phyloP scores from a whole-genome alignment of 495 filamentous ascomycete genomes.

The Daldinia caldariorum region DNA sequence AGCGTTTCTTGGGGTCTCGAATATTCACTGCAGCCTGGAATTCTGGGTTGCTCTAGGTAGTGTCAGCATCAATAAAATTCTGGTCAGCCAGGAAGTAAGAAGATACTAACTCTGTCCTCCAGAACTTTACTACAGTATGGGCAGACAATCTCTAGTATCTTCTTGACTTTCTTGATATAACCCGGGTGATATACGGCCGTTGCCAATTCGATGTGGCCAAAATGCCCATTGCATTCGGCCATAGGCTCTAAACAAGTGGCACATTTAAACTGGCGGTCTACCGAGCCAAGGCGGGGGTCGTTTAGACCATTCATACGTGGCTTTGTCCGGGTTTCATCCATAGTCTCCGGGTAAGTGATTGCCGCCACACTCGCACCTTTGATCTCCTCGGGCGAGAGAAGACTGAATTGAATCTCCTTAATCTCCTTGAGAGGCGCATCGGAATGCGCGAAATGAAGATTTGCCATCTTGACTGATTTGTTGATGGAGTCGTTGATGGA shows the following conservation, averaged over 20 bases:
- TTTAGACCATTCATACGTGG: slow-evolving; percentile 91
- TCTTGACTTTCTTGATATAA: slow-evolving; percentile 97
- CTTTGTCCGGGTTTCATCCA: slow-evolving; percentile 91
- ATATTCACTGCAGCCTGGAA: slow-evolving; percentile 82
- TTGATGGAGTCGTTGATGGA: not conserved
- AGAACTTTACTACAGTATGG: slow-evolving; percentile 97
- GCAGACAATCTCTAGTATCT: slow-evolving; percentile 96
- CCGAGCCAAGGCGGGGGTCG: slow-evolving; percentile 91
- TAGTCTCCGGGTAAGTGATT: slow-evolving; percentile 95
- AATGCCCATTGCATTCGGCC: slow-evolving; percentile 95
- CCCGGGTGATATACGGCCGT: slow-evolving; percentile 94
- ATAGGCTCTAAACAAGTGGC: slow-evolving; percentile 94
- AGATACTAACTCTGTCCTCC: slow-evolving; percentile 91
- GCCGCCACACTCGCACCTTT: slow-evolving; percentile 95
- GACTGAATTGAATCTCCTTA: slow-evolving; percentile 98
- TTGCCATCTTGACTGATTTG: slow-evolving; percentile 75
- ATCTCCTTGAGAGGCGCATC: slow-evolving; percentile 95
- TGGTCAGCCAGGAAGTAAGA: slow-evolving; percentile 54
- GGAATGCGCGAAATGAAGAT: slow-evolving; percentile 89
- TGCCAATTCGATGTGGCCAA: slow-evolving; percentile 96
- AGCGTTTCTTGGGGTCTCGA: slow-evolving; percentile 91
- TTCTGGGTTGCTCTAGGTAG: slow-evolving; percentile 77
- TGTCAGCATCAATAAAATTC: slow-evolving; percentile 71
- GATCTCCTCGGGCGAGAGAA: slow-evolving; percentile 95
- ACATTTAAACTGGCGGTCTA: slow-evolving; percentile 93